Conservation (phyloP, 441 rosid genomes). For the Gossypium gossypioides region DNA sequence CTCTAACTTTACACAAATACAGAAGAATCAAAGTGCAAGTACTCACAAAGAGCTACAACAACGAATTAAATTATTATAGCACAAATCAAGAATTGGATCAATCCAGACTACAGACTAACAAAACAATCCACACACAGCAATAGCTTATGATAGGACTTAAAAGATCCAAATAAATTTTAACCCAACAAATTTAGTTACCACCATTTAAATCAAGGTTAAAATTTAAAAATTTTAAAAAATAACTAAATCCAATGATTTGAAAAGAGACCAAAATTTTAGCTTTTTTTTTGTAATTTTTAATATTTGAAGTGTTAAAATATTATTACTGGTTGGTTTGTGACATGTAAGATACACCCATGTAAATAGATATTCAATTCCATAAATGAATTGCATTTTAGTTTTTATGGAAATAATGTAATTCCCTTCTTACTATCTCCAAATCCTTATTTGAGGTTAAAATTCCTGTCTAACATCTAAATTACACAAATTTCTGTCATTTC, state of each 20-base stretch:
- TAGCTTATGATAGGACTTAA: not conserved
- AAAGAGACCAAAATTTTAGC: not conserved
- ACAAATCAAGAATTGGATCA: not conserved
- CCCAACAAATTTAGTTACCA: not conserved
- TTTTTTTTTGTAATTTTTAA: too few relatives aligned
- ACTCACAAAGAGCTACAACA: too few relatives aligned
- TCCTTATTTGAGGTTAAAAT: not conserved
- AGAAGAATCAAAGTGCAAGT: not conserved
- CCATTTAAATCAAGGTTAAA: not conserved
- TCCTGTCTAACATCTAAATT: not conserved
- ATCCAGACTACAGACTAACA: not conserved
- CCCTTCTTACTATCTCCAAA: not conserved
- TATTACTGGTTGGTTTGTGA: not conserved
- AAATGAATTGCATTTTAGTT: not conserved
- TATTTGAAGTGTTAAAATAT: not conserved
- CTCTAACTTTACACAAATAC: not conserved
- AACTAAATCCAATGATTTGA: not conserved
- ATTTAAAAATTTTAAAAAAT: too few relatives aligned
- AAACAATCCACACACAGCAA: not conserved
- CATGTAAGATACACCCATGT: not conserved
- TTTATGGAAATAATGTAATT: not conserved
- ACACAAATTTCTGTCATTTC: not conserved
- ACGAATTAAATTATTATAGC: not conserved
- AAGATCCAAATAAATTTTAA: not conserved
- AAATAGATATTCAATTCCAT: not conserved